phyloP scores from a whole-genome alignment of 2,329 filamentous ascomycete genomes.

The Penicillium capsulatum region DNA sequence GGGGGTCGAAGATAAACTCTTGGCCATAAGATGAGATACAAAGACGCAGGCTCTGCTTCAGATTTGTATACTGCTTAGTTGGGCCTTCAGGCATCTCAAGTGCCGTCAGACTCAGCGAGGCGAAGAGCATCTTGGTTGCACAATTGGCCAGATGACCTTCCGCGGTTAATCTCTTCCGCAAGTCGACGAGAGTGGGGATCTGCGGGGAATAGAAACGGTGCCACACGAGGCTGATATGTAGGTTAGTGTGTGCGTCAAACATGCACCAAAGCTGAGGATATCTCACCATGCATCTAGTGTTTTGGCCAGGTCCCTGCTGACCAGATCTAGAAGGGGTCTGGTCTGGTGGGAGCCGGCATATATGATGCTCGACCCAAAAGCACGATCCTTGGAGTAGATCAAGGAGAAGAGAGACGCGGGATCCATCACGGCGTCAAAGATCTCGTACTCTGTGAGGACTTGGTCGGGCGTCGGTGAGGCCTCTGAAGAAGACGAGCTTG shows the following conservation, averaged over 20 bases:
- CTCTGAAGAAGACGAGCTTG: neutral
- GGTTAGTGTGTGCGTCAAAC: neutral
- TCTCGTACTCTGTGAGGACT: conserved; percentile 1
- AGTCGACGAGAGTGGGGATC: conserved; percentile 9
- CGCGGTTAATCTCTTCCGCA: conserved; percentile 9
- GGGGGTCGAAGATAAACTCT: conserved; percentile 18
- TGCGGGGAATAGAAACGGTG: conserved; percentile 15
- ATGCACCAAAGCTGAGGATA: neutral
- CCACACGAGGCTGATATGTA: conserved; percentile 11
- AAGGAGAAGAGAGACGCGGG: conserved; percentile 8
- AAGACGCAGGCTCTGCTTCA: conserved; percentile 8
- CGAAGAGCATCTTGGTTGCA: conserved; percentile 16
- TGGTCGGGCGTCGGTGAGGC: neutral
- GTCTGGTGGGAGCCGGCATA: conserved; percentile 2
- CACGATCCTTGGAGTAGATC: conserved; percentile 7
- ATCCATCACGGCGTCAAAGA: conserved; percentile 11
- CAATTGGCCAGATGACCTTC: conserved; percentile 1
- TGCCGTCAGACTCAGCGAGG: conserved; percentile 11
- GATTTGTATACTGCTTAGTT: neutral
- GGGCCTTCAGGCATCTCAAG: conserved; percentile 3
- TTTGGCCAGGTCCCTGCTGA: conserved; percentile 1
- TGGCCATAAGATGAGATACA: conserved; percentile 16
- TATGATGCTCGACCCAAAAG: conserved; percentile 7
- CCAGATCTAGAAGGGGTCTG: conserved; percentile 3
- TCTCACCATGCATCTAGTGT: conserved; percentile 1